A percentile compares a stretch with the other conserved stretches of the same genome.
Conservation (phyloP, 805 yeast species). For the Kuraishia floccosa region DNA sequence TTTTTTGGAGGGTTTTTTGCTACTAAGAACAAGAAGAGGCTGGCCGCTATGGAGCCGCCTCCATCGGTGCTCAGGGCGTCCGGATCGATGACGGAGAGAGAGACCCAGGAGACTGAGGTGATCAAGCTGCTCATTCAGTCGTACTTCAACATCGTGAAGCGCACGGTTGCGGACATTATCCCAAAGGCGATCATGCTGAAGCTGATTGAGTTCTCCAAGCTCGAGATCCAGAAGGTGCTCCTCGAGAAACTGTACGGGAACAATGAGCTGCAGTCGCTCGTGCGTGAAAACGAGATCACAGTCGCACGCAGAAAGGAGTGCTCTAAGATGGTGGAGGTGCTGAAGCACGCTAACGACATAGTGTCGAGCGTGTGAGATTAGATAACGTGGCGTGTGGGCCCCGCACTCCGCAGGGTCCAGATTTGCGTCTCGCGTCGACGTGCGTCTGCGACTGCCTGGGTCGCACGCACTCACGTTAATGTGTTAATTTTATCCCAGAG, state of each 20-base stretch:
- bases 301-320: conserved; percentile 94
- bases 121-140: conserved; percentile 86
- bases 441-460: too few relatives aligned
- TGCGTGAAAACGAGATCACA: conserved; percentile 86
- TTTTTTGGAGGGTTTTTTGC: conserved; percentile 95
- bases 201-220: conserved; percentile 73
- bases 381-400: too few relatives aligned
- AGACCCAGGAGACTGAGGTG: conserved; percentile 93
- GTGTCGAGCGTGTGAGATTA: conserved; percentile 66
- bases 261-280: conserved; percentile 62
- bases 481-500: too few relatives aligned
- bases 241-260: conserved; percentile 78
- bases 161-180: conserved; percentile 85
- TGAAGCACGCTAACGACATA: conserved; percentile 23
- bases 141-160: conserved; percentile 84
- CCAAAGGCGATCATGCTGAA: conserved; percentile 95
- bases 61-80: conserved; percentile 91
- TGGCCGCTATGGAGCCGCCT: conserved; percentile 95
- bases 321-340: conserved; percentile 73
- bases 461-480: too few relatives aligned
- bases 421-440: too few relatives aligned
- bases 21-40: conserved; percentile 83
- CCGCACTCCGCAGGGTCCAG: too few relatives aligned
- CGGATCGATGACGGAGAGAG: conserved; percentile 89
- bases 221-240: conserved; percentile 82